Base-by-base conservation (phyloP, 2,329 filamentous ascomycete species). In the Ambrosiella xylebori region DNA sequence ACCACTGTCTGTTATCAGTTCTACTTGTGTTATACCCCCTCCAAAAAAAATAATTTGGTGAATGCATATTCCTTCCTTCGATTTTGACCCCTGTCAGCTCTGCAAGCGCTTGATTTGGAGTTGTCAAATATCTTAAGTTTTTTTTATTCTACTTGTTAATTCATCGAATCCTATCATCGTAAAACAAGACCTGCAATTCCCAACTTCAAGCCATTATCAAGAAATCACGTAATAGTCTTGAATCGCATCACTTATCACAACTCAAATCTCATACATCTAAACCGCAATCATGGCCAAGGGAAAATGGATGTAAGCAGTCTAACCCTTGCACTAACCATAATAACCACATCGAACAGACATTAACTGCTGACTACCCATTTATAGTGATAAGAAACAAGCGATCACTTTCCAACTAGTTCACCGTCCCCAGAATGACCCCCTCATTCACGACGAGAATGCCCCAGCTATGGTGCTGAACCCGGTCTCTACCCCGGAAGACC, bases 331-430 rank as follows among this genome's bases (percentile, higher is more conserved):
- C 27, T 52, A 12, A 36, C 7, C 12, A 12, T 1, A 1, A 7
- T 19, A 9, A 27, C 37, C 12, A 11, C 56, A 4, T 36, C 38
- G 15, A 40, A 17, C 54, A 56, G 15, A 7, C 19, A 50, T 40
- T 47, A 56, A 59, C 54, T 6, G 13, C 27, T 7, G 11, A 64
- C 65, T 69, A 58, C 69, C 65, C 62, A 61, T 56, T 60, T 60
- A n/a, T 61, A 80, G 76, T 65, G 71, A 96, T 76, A 96, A 95
- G 75, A 95, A 95, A 72, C 85, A 80, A 61, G 90, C 93, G 65
- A 86, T 87, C 69, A 93, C 90, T 72, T 97, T 95, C 72, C 85
- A 86, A 65, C 86, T 98, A 68, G 88, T 97, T 65, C 88, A 96
- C 73, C 88, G 93, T 67, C 88, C 91, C 39, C 94, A 98, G 73